Evolutionary conservation across 2,329 filamentous ascomycete genomes (phyloP), one percentile per base, ranked within the genome.

Genomic region (Apiospora kogelbergensis): DNA sequence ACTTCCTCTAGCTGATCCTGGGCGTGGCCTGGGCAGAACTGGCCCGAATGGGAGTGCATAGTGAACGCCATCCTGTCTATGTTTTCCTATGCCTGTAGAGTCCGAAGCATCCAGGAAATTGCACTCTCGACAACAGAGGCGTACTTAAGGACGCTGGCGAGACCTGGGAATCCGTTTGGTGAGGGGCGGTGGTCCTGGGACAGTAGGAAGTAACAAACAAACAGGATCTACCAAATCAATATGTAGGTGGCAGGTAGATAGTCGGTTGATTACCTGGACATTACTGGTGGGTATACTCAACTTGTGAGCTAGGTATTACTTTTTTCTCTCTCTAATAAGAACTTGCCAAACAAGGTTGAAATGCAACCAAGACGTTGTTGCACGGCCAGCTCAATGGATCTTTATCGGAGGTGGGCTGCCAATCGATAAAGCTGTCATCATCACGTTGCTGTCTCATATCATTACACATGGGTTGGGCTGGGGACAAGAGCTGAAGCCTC

Each of bases 1-100:
- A 98, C 89, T 73, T 94, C 90, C 80, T 98, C 95, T 11, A 99
- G 88, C 24, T 89, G 87, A 78, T 97, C 90, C 78, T 91, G 90
- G 66, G 96, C 96, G 83, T 99, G 96, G 74, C 91, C 89, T 11
- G 91, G 91, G 83, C 96, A 99, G 84, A 99, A 99, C 80, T 99
- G 93, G 72, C 96, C 96, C 45, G 96, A 98, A 83, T 99, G 96
- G 77, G 94, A 97, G 81, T 99, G 96, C 85, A 98, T 97, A 5
- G 96, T 97, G 83, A 97, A 97, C 1, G 95, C 95, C 96, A 98
- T 98, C 67, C 57, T 77, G 71, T 30, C 26, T 26, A 42, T 41
- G 2, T 13, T 15, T 11, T 10, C 30, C 17, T n/a, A 6, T 24
- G 15, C n/a, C 15, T 24, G 5, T 37, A 40, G 11, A 40, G 9